Conservation (phyloP, 495 filamentous ascomycete genomes). For the Beverwykella pulmonaria region DNA sequence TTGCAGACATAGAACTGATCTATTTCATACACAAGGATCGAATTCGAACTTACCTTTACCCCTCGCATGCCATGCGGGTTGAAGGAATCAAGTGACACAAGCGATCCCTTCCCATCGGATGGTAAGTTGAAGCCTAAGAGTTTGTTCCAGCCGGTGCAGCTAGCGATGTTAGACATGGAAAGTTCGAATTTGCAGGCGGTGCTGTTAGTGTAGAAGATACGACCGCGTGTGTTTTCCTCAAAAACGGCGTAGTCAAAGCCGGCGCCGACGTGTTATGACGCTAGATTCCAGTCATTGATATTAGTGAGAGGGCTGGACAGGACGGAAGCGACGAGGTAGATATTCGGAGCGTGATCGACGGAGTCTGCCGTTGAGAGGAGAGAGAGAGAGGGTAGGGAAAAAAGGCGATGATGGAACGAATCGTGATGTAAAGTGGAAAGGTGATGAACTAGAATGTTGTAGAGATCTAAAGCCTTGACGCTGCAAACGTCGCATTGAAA, state of each 20-base stretch:
- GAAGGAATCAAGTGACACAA: too few species aligned
- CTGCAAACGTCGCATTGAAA: too few species aligned
- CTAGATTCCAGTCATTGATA: slow-evolving; percentile 9
- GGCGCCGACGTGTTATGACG: slow-evolving; percentile 10
- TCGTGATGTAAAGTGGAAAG: too few species aligned
- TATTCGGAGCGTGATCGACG: slow-evolving; percentile 4
- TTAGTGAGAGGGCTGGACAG: not conserved
- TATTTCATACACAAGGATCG: too few species aligned
- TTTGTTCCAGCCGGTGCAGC: not conserved
- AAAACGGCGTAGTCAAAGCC: slow-evolving; percentile 21
- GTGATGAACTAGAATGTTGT: too few species aligned
- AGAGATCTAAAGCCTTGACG: too few species aligned
- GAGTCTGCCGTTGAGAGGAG: not conserved
- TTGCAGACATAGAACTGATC: too few species aligned
- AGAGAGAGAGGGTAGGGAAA: not conserved
- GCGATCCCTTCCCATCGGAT: too few species aligned
- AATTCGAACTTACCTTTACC: too few species aligned
- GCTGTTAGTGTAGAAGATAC: slow-evolving; percentile 22
- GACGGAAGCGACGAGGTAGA: slow-evolving; percentile 1
- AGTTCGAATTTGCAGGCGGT: not conserved
- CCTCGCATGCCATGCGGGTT: too few species aligned
- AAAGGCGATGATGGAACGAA: not conserved
- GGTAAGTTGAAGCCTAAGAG: too few species aligned
- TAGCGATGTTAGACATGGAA: slow-evolving; percentile 4
- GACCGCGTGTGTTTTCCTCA: not conserved